These are phyloP conservation scores for Russula brevipes DNA, from an alignment of 768 basidiomycete genomes.

Conservation along the genomic window DNA sequence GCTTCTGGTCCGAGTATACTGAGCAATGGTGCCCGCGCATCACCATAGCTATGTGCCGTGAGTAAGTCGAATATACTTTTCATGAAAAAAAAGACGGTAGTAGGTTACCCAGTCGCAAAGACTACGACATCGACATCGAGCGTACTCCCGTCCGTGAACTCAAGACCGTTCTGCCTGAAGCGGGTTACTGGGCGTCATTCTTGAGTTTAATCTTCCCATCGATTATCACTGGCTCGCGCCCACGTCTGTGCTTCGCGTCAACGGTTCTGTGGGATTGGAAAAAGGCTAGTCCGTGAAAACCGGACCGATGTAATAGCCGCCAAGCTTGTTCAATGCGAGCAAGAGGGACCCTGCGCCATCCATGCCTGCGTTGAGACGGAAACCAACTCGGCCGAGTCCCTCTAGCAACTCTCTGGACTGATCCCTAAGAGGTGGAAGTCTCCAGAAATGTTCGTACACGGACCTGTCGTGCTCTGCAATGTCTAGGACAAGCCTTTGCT, in stretches of 20 bases:
- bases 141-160: conserved; percentile 40
- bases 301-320: conserved; percentile 65
- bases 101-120: conserved; percentile 44
- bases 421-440: background rate
- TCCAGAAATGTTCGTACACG: background rate
- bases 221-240: conserved; percentile 41
- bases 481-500: conserved; percentile 36
- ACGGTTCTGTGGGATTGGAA: background rate
- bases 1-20: conserved; percentile 46
- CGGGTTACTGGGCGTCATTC: conserved; percentile 38
- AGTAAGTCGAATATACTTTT: no score
- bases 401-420: conserved; percentile 44
- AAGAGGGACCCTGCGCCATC: conserved; percentile 47
- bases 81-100: background rate
- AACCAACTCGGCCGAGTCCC: conserved; percentile 50
- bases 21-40: conserved; percentile 37
- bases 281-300: background rate
- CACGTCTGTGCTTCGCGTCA: conserved; percentile 31
- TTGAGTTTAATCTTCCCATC: conserved; percentile 47
- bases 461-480: conserved; percentile 54
- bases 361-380: conserved; percentile 46
- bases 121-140: conserved; percentile 46
- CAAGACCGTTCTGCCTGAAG: conserved; percentile 38
- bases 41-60: conserved; percentile 38
- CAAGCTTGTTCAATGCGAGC: conserved; percentile 41